Conservation (phyloP, 192 early-diverging fungal genomes). For the Oehlia diaphana region DNA sequence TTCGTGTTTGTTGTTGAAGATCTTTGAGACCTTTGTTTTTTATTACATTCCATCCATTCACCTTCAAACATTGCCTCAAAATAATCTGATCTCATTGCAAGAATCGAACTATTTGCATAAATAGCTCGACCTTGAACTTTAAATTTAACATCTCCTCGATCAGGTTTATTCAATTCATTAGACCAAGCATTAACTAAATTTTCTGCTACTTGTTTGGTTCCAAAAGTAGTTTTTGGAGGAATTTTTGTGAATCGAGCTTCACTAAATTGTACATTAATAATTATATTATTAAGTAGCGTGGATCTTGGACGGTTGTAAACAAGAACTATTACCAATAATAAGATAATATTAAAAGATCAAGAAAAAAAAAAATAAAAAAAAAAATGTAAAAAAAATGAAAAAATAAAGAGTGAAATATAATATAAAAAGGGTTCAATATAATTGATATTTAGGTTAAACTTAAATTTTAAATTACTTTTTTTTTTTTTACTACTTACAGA, state of each 20-base stretch:
- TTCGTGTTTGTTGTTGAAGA: background rate
- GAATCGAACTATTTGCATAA: slow-evolving; percentile 26
- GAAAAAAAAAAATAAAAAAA: too few species aligned
- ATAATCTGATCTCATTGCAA: slow-evolving; percentile 25
- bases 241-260: background rate
- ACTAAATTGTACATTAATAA: background rate
- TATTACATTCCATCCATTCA: slow-evolving; percentile 18
- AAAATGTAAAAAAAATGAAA: too few species aligned
- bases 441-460: too few species aligned
- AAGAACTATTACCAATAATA: background rate
- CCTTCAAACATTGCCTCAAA: slow-evolving; percentile 29
- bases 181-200: slow-evolving; percentile 16
- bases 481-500: background rate
- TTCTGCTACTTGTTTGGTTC: background rate
- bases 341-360: too few species aligned
- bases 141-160: slow-evolving; percentile 22
- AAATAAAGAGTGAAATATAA: too few species aligned
- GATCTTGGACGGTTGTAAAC: background rate
- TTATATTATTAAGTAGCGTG: background rate
- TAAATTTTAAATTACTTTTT: too few species aligned
- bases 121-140: slow-evolving; percentile 18
- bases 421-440: too few species aligned
- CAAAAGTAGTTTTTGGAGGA: background rate
- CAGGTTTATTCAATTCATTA: slow-evolving; percentile 1
- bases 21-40: background rate